Evolutionary conservation across 768 basidiomycete species (phyloP).

Genomic region (Phanerochaete carnosa): DNA sequence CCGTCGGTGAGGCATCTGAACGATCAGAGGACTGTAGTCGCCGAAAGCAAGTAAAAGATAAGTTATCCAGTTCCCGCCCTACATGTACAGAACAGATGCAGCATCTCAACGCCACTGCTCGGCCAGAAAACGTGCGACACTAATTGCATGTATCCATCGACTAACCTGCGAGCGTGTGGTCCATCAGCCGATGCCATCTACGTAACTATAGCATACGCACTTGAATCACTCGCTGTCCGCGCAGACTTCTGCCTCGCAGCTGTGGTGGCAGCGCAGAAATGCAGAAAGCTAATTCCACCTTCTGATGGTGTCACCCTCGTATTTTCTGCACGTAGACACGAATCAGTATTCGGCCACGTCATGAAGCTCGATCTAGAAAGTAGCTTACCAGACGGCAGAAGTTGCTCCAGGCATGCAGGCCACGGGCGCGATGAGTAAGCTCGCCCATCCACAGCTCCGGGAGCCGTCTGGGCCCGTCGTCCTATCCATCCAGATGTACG

Average conservation of each 20-base stretch:
- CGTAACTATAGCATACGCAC: conserved; percentile 34
- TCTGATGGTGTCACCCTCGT: conserved; percentile 91
- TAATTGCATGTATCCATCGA: conserved; percentile 93
- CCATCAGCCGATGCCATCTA: neutral
- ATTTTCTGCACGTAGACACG: conserved; percentile 77
- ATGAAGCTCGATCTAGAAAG: conserved; percentile 8
- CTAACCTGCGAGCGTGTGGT: conserved; percentile 44
- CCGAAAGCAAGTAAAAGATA: too few relatives aligned
- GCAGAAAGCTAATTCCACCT: conserved; percentile 87
- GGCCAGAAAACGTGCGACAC: conserved; percentile 82
- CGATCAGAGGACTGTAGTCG: too few relatives aligned
- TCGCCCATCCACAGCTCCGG: conserved; percentile 84
- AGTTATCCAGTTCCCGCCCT: too few relatives aligned
- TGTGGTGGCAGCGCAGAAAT: conserved; percentile 90
- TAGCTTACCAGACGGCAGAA: conserved; percentile 88
- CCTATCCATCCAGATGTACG: conserved; percentile 90
- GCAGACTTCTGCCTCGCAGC: conserved; percentile 91
- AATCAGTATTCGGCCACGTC: neutral
- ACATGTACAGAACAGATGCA: too few relatives aligned
- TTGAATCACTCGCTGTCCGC: conserved; percentile 90
- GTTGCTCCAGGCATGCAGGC: conserved; percentile 95
- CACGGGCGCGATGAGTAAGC: conserved; percentile 73
- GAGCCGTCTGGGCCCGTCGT: conserved; percentile 85
- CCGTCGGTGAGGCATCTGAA: conserved; percentile 90
- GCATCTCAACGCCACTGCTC: conserved; percentile 74